Conservation (phyloP, 768 basidiomycete genomes). For the Russula foetens region DNA sequence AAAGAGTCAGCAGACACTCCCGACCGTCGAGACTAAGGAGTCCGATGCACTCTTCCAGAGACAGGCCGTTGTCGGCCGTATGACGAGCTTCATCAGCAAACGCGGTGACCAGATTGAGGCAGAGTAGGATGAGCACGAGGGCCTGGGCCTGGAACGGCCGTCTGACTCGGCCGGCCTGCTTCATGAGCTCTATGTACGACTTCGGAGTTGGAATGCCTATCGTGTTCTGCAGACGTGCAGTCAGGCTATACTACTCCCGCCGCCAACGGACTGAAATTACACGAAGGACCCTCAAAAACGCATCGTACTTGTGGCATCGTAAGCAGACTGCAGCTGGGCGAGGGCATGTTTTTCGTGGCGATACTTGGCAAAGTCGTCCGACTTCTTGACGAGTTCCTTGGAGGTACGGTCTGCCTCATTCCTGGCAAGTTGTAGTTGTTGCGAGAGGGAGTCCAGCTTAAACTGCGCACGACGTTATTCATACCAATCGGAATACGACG, state of each 20-base stretch:
- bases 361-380: too few species aligned
- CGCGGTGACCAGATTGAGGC: constrained; percentile 7
- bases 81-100: constrained; percentile 2
- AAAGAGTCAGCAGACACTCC: neutral
- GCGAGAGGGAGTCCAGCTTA: too few species aligned
- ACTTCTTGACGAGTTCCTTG: too few species aligned
- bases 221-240: constrained; percentile 5
- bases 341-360: too few species aligned
- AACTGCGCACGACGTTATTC: too few species aligned
- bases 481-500: too few species aligned
- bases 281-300: constrained; percentile 1
- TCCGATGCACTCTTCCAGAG: constrained; percentile 11
- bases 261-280: neutral
- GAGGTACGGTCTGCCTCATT: too few species aligned
- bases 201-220: neutral
- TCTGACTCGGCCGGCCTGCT: constrained; percentile 10
- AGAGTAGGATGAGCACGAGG: constrained; percentile 5
- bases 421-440: too few species aligned
- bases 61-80: neutral
- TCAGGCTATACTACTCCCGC: neutral
- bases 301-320: constrained; percentile 7
- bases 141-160: constrained; percentile 17
- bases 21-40: neutral
- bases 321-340: too few species aligned
- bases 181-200: constrained; percentile 12